These are phyloP conservation scores for Zoysia pacifica DNA, from an alignment of 176 grass and related monocot species.

Conservation along the genomic window DNA sequence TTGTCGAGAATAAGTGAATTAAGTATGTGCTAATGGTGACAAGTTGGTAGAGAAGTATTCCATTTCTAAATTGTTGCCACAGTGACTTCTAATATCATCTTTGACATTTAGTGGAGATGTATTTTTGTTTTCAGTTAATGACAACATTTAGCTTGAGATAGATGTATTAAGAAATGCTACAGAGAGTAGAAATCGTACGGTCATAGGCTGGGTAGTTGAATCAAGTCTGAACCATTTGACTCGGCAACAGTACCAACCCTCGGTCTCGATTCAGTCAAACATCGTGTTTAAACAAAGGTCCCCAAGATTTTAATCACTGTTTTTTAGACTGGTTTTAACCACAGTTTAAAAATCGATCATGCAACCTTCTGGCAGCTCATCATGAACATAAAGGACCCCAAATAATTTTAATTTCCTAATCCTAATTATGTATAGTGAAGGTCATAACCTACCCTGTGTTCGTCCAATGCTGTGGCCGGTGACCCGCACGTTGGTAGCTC, in stretches of 20 bases:
- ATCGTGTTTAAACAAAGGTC: neutral
- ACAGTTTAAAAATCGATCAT: neutral
- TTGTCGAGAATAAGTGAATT: too few species aligned
- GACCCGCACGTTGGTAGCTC: neutral
- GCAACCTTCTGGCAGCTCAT: neutral
- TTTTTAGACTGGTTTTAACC: too few species aligned
- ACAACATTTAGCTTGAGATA: neutral
- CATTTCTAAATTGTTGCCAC: too few species aligned
- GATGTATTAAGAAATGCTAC: neutral
- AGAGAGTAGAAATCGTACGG: too few species aligned
- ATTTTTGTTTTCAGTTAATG: too few species aligned
- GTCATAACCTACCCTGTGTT: neutral
- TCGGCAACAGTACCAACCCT: too few species aligned
- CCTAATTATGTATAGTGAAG: neutral
- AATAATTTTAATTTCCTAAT: neutral
- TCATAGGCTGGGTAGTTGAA: neutral
- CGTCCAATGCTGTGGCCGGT: neutral
- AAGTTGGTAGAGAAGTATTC: too few species aligned
- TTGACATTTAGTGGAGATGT: too few species aligned
- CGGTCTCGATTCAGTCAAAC: neutral
- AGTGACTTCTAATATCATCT: too few species aligned
- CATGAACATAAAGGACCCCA: too few species aligned
- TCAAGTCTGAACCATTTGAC: slow-evolving; percentile 8
- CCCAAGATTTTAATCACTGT: too few species aligned
- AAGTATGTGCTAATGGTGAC: too few species aligned